A percentile compares a stretch with the other conserved stretches of the same genome.
phyloP scores from a whole-genome alignment of 1,284 basidiomycete species.

The Rhodotorula sp. region DNA sequence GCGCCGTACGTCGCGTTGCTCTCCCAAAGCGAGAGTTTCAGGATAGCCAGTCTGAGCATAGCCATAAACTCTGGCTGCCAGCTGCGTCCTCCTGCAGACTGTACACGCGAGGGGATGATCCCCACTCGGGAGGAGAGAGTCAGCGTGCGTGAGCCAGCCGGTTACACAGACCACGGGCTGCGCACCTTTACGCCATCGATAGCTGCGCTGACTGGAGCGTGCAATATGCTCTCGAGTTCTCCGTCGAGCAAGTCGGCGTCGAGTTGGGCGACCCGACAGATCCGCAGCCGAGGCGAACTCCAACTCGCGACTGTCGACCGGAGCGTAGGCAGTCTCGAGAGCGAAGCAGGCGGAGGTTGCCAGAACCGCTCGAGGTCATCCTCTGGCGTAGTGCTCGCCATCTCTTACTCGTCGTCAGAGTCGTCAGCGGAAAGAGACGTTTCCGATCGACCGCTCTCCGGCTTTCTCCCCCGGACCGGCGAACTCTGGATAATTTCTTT shows the following conservation, averaged over 20 bases:
- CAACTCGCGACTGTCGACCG: constrained; percentile 13
- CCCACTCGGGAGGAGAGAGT: neutral
- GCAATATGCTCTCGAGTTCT: constrained; percentile 78
- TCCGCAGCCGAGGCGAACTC: constrained; percentile 24
- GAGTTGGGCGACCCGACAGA: constrained; percentile 79
- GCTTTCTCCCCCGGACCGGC: neutral
- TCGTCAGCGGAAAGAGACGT: neutral
- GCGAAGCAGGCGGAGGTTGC: constrained; percentile 18
- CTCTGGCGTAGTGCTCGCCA: neutral
- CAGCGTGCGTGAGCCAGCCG: neutral
- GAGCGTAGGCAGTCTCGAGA: constrained; percentile 6
- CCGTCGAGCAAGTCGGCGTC: constrained; percentile 90
- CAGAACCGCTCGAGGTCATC: constrained; percentile 22
- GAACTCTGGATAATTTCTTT: neutral
- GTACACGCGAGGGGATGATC: neutral
- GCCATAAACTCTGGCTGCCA: constrained; percentile 80
- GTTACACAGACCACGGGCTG: no score
- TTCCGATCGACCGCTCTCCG: neutral
- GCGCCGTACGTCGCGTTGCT: constrained; percentile 83
- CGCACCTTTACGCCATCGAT: constrained; percentile 50
- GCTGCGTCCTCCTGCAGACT: constrained; percentile 54
- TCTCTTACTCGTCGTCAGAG: no score
- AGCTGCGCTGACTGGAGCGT: constrained; percentile 75
- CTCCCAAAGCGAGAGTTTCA: constrained; percentile 81
- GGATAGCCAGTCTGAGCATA: constrained; percentile 71